phyloP scores from a whole-genome alignment of 2,329 filamentous ascomycete species.

The Trichoderma simmonsii region DNA sequence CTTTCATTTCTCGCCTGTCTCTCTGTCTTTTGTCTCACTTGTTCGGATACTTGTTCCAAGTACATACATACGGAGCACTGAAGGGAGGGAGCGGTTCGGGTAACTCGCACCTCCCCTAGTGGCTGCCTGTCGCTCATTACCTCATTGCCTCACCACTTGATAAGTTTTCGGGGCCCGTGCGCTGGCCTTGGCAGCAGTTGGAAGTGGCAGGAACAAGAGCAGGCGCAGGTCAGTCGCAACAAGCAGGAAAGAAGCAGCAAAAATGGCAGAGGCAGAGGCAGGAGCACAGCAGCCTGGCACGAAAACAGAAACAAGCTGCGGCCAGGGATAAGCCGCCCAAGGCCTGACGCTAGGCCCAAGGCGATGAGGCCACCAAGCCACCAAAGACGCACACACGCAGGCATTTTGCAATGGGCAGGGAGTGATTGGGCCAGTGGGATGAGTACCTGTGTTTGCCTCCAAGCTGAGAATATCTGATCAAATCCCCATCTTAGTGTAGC shows the following conservation, averaged over 20 bases:
- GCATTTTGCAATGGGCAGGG: not conserved
- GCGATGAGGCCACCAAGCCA: slow-evolving; percentile 15
- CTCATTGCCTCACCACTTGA: slow-evolving; percentile 6
- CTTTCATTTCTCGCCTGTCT: not conserved
- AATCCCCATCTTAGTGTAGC: not conserved
- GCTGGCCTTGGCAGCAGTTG: not conserved
- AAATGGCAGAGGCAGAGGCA: not conserved
- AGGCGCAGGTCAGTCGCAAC: not conserved
- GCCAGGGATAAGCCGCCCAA: slow-evolving; percentile 4
- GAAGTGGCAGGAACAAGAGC: not conserved
- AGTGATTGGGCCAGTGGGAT: not conserved
- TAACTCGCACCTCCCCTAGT: not conserved
- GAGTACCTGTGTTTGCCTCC: not conserved
- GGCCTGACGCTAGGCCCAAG: slow-evolving; percentile 2
- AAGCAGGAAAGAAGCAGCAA: not conserved
- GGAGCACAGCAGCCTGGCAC: slow-evolving; percentile 1
- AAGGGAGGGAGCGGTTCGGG: not conserved
- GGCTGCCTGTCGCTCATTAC: slow-evolving; percentile 6
- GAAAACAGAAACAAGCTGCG: not conserved
- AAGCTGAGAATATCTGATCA: not conserved
- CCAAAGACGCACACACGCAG: not conserved
- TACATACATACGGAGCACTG: not conserved
- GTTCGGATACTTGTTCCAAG: not conserved
- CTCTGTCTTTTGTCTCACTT: not conserved
- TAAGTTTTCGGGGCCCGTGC: slow-evolving; percentile 8